A percentile compares a stretch with the other conserved stretches of the same genome.
Evolutionary conservation across 2,329 filamentous ascomycete species (phyloP).

Genomic region (Colletotrichum sp.): DNA sequence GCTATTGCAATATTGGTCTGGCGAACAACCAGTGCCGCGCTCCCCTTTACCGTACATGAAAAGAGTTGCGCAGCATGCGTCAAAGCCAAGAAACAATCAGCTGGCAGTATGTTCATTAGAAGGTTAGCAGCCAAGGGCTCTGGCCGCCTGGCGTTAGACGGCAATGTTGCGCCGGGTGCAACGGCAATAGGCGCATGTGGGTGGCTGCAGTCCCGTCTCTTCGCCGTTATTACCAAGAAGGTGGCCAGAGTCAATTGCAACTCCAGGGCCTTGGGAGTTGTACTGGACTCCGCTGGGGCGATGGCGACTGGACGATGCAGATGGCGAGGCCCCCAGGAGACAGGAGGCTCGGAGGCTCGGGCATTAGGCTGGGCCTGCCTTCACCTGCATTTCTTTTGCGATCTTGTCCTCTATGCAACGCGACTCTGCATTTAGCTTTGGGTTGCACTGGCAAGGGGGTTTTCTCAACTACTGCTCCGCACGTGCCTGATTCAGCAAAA

Average conservation of each 20-base stretch:
- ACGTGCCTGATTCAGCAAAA: slow-evolving; percentile 6
- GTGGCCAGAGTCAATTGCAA: neutral
- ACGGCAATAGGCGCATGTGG: neutral
- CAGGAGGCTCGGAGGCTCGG: neutral
- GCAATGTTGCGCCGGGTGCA: neutral
- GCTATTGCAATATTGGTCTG: neutral
- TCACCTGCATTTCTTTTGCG: neutral
- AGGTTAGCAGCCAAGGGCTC: neutral
- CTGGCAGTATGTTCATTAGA: neutral
- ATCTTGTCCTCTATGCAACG: neutral
- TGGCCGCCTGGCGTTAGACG: neutral
- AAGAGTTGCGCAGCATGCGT: neutral
- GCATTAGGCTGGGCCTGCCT: neutral
- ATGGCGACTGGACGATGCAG: neutral
- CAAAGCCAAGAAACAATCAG: neutral
- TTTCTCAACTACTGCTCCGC: neutral
- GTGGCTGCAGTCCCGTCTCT: neutral
- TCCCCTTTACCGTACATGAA: neutral
- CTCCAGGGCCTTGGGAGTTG: neutral
- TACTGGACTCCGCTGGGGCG: neutral
- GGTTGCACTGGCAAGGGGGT: neutral
- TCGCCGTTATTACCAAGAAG: neutral
- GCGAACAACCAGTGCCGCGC: neutral
- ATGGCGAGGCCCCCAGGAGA: neutral
- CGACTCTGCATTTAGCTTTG: neutral